Conservation (phyloP, 768 basidiomycete genomes). For the Hericium rajendrae region DNA sequence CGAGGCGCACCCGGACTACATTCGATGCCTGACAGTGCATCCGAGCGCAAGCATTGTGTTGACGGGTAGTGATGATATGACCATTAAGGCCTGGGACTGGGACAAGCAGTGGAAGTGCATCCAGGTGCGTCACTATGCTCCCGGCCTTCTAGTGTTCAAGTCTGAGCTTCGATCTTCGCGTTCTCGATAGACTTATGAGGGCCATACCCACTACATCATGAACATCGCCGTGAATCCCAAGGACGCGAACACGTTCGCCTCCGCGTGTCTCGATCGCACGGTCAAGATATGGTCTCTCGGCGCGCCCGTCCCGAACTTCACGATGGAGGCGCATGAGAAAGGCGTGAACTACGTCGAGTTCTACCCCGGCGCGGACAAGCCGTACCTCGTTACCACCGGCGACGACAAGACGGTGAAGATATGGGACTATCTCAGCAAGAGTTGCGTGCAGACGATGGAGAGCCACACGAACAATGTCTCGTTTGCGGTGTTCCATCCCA, state of each 20-base stretch:
- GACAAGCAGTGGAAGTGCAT: slow-evolving; percentile 97
- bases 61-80: slow-evolving; percentile 98
- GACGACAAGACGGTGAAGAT: slow-evolving; percentile 98
- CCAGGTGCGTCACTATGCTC: slow-evolving; percentile 48
- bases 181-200: slow-evolving; percentile 71
- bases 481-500: slow-evolving; percentile 94
- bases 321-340: slow-evolving; percentile 97
- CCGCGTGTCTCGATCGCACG: slow-evolving; percentile 94
- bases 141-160: slow-evolving; percentile 1
- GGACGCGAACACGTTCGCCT: slow-evolving; percentile 94
- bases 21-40: slow-evolving; percentile 92
- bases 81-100: slow-evolving; percentile 99
- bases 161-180: not conserved
- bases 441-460: slow-evolving; percentile 95
- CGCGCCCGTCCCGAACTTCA: slow-evolving; percentile 80
- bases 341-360: slow-evolving; percentile 99
- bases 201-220: slow-evolving; percentile 99
- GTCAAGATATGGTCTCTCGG: slow-evolving; percentile 98
- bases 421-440: slow-evolving; percentile 98
- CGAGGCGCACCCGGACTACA: slow-evolving; percentile 98
- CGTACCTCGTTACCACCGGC: slow-evolving; percentile 91
- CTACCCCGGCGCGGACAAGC: slow-evolving; percentile 95
- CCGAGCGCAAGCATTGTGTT: slow-evolving; percentile 86
- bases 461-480: slow-evolving; percentile 97
- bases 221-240: slow-evolving; percentile 96